phyloP scores from a whole-genome alignment of 116 monocot genomes.

The Thalassia testudinum region DNA sequence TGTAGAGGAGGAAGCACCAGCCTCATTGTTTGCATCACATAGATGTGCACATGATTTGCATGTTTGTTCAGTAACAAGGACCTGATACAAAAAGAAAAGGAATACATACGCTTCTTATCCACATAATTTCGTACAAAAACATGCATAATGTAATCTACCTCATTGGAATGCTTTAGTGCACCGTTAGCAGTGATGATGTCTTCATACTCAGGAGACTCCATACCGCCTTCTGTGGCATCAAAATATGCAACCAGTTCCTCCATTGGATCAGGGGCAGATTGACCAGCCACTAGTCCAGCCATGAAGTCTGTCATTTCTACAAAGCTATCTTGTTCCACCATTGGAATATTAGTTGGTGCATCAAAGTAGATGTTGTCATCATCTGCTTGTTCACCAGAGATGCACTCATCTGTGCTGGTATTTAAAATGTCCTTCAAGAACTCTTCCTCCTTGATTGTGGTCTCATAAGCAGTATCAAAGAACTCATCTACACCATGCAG shows the following conservation, averaged over 20 bases:
- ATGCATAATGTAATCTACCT: conserved; percentile 6
- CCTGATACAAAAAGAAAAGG: background rate
- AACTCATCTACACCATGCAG: conserved; percentile 16
- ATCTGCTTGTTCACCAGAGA: background rate
- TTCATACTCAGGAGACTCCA: conserved; percentile 5
- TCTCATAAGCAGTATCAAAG: conserved; percentile 2
- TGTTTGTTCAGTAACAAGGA: background rate
- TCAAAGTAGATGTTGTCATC: conserved; percentile 4
- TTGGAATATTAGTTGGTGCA: background rate
- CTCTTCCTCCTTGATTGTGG: no score
- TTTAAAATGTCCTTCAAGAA: conserved; percentile 11
- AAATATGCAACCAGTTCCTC: conserved; percentile 51
- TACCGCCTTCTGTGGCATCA: conserved; percentile 32
- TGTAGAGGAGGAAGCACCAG: background rate
- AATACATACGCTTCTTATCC: background rate
- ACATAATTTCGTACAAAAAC: conserved; percentile 12
- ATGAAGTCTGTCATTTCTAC: conserved; percentile 13
- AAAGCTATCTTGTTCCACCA: background rate
- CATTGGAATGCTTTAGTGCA: background rate
- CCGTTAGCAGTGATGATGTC: no score
- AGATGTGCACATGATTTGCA: no score
- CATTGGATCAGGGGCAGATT: conserved; percentile 22
- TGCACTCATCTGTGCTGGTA: background rate
- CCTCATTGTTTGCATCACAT: no score
- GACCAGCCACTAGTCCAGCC: conserved; percentile 4